A percentile compares a stretch with the other conserved stretches of the same genome.
Evolutionary conservation across 2,329 filamentous ascomycete genomes (phyloP).

Genomic region (Keithomyces neogunnii): DNA sequence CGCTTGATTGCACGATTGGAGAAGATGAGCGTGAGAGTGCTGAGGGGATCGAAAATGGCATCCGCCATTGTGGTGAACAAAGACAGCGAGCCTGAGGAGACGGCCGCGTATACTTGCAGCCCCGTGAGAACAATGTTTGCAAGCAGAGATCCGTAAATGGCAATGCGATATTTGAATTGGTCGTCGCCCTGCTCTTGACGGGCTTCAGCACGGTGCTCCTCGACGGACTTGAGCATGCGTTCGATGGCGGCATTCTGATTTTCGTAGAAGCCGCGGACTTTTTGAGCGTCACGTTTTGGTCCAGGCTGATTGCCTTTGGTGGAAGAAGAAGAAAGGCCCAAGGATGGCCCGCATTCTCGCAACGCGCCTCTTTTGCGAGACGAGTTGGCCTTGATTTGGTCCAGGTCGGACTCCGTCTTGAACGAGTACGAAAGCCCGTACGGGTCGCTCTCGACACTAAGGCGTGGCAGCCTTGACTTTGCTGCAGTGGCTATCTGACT

Average conservation of each 20-base stretch:
- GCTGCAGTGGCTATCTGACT: constrained; percentile 30
- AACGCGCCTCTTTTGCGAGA: constrained; percentile 60
- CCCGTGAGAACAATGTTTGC: constrained; percentile 74
- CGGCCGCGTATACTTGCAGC: constrained; percentile 83
- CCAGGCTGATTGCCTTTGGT: constrained; percentile 4
- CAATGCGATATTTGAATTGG: constrained; percentile 65
- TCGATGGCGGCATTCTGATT: constrained; percentile 91
- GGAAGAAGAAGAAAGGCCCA: constrained; percentile 3
- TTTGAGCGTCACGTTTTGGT: constrained; percentile 33
- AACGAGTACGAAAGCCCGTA: constrained; percentile 69
- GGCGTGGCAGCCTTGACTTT: constrained; percentile 43
- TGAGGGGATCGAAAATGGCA: constrained; percentile 84
- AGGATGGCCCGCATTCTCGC: constrained; percentile 6
- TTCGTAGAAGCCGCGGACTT: constrained; percentile 76
- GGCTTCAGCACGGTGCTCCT: constrained; percentile 79
- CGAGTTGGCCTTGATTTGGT: constrained; percentile 70
- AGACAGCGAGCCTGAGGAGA: constrained; percentile 81
- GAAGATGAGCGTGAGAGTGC: constrained; percentile 79
- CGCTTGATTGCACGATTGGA: constrained; percentile 80
- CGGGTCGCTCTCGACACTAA: constrained; percentile 64
- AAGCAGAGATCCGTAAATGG: constrained; percentile 58
- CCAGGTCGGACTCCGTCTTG: constrained; percentile 70
- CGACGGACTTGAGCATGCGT: constrained; percentile 82
- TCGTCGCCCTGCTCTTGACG: constrained; percentile 74
- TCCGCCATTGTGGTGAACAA: constrained; percentile 98